Percentiles rank a stretch among this genome's conserved stretches.
Evolutionary conservation across 2,329 filamentous ascomycete genomes (phyloP).

Genomic region (Cercospora zeina): DNA sequence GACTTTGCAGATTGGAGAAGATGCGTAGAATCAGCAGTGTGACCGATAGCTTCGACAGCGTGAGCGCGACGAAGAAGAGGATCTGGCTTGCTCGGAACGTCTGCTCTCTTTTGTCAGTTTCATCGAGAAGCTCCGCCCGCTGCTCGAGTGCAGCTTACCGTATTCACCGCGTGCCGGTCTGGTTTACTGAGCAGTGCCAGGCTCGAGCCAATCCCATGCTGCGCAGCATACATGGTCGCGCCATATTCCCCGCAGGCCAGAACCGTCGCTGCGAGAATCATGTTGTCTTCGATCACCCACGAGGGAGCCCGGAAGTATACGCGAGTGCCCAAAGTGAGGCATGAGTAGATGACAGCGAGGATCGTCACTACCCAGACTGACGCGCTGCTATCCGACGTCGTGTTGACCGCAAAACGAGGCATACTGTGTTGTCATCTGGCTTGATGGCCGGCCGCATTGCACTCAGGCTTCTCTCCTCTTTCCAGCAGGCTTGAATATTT

Average conservation of each 20-base stretch:
- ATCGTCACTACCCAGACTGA: conserved; percentile 1
- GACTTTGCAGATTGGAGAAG: conserved; percentile 2
- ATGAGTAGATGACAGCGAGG: conserved; percentile 1
- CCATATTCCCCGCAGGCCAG: background rate
- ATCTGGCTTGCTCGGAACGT: background rate
- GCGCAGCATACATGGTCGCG: background rate
- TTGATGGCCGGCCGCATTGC: background rate
- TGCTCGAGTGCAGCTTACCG: background rate
- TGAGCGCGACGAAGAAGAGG: background rate
- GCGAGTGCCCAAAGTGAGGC: conserved; percentile 1
- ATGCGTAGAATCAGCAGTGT: background rate
- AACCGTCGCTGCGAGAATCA: background rate
- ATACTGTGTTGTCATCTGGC: background rate
- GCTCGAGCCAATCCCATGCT: background rate
- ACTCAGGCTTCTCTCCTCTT: background rate
- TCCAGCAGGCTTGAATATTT: background rate
- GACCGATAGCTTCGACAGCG: conserved; percentile 2
- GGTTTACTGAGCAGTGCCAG: background rate
- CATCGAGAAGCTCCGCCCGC: background rate
- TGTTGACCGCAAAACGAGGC: conserved; percentile 4
- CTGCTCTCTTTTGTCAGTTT: background rate
- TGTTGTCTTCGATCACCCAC: conserved; percentile 6
- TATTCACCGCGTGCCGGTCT: background rate
- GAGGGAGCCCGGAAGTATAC: background rate
- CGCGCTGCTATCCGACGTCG: background rate